Evolutionary conservation across 2,329 filamentous ascomycete species (phyloP).

Genomic region (Exophiala sp.): DNA sequence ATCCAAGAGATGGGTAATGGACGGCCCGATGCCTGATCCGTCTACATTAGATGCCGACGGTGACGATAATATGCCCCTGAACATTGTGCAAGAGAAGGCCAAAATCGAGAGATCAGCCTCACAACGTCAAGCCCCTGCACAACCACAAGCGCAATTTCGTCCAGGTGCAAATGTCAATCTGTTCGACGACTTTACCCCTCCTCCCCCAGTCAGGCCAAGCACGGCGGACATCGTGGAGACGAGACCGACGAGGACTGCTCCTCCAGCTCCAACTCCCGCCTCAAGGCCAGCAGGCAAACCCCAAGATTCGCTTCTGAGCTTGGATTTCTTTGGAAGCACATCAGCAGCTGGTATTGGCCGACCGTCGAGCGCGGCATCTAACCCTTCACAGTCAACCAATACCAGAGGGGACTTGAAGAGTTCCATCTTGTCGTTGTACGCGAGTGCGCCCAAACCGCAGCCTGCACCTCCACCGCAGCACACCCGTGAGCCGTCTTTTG

Average conservation of each 20-base stretch:
- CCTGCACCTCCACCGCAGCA: conserved; percentile 52
- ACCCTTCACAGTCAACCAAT: conserved; percentile 55
- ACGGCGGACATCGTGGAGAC: conserved; percentile 65
- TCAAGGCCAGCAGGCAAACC: conserved; percentile 55
- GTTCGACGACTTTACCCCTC: conserved; percentile 68
- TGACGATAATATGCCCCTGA: conserved; percentile 75
- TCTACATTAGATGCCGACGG: conserved; percentile 75
- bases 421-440: conserved; percentile 93
- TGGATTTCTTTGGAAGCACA: conserved; percentile 83
- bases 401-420: conserved; percentile 93
- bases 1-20: conserved; percentile 99
- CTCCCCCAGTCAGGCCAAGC: conserved; percentile 65
- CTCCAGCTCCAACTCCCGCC: conserved; percentile 59
- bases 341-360: conserved; percentile 64
- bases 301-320: conserved; percentile 79
- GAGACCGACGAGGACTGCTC: conserved; percentile 59
- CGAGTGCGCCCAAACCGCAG: conserved; percentile 75
- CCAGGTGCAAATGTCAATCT: conserved; percentile 65
- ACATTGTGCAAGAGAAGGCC: conserved; percentile 67
- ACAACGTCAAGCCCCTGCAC: conserved; percentile 44
- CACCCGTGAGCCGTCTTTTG: conserved; percentile 61
- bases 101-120: conserved; percentile 61
- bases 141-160: conserved; percentile 33
- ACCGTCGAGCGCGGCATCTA: conserved; percentile 75
- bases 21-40: conserved; percentile 91